A percentile compares a stretch with the other conserved stretches of the same genome.
Conservation (phyloP, 1,139 yeast genomes). For the Suhomyces bolitotheri region DNA sequence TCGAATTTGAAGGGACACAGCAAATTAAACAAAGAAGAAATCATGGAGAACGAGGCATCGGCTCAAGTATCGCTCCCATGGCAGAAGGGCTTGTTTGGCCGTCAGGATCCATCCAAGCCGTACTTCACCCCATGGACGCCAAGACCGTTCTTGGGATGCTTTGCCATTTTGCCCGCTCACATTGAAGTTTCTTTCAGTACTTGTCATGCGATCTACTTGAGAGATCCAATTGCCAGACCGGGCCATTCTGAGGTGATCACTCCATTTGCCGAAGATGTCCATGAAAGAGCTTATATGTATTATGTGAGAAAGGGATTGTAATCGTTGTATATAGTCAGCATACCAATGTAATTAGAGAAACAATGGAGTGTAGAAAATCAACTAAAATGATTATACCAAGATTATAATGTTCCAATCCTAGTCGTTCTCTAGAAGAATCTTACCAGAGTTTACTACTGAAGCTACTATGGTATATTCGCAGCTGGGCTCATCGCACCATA, state of each 20-base stretch:
- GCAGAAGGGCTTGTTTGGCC: conserved; percentile 78
- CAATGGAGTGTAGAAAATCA: background rate
- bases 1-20: conserved; percentile 50
- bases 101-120: conserved; percentile 71
- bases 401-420: no score
- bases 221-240: conserved; percentile 97
- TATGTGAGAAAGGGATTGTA: conserved; percentile 78
- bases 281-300: conserved; percentile 95
- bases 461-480: no score
- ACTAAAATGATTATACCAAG: no score
- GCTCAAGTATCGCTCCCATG: conserved; percentile 63
- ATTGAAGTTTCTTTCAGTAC: conserved; percentile 86
- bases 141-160: conserved; percentile 88
- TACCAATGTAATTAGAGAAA: conserved; percentile 5
- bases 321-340: conserved; percentile 8
- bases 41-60: conserved; percentile 53
- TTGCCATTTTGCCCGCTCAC: conserved; percentile 89
- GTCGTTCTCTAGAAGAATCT: no score
- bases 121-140: conserved; percentile 98
- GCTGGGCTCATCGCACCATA: no score
- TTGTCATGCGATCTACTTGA: conserved; percentile 90
- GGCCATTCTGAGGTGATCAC: conserved; percentile 95
- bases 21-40: conserved; percentile 51
- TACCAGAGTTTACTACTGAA: no score
- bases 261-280: conserved; percentile 81